Conservation (phyloP, 352 stramenopile genomes). For the Pelagophyceae sp. region DNA sequence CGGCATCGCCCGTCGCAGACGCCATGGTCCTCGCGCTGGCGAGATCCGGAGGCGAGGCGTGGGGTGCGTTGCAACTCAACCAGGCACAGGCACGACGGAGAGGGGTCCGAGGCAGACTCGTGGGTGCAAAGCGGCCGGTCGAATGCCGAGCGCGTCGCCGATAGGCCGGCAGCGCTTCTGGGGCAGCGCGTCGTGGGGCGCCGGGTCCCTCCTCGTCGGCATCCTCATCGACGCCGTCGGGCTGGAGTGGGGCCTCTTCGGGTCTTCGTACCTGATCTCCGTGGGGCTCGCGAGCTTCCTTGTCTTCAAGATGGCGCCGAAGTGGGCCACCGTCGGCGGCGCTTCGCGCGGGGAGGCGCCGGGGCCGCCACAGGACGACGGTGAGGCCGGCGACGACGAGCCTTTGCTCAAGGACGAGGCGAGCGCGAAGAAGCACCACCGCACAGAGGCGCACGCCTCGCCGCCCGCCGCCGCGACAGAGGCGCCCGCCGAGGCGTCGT, state of each 20-base stretch:
- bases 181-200: constrained; percentile 9
- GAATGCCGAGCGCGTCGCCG: too few species aligned
- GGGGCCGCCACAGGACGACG: too few species aligned
- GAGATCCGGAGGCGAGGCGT: not conserved
- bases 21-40: constrained; percentile 13
- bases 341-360: not conserved
- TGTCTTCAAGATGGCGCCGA: not conserved
- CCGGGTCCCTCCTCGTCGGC: constrained; percentile 2
- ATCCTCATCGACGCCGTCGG: not conserved
- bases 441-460: too few species aligned
- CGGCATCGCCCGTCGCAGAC: constrained; percentile 13
- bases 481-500: not conserved
- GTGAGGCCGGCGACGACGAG: too few species aligned
- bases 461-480: too few species aligned
- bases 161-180: constrained; percentile 14
- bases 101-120: too few species aligned
- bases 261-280: not conserved
- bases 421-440: not conserved
- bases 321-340: not conserved
- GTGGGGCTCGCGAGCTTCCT: not conserved
- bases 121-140: too few species aligned
- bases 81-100: too few species aligned
- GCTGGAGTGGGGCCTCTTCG: constrained; percentile 10
- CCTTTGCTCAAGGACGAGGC: too few species aligned
- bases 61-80: not conserved